Evolutionary conservation across 208 protist genomes (phyloP), one percentile per base, ranked within the genome.

Genomic region (Trypanosoma avium): DNA sequence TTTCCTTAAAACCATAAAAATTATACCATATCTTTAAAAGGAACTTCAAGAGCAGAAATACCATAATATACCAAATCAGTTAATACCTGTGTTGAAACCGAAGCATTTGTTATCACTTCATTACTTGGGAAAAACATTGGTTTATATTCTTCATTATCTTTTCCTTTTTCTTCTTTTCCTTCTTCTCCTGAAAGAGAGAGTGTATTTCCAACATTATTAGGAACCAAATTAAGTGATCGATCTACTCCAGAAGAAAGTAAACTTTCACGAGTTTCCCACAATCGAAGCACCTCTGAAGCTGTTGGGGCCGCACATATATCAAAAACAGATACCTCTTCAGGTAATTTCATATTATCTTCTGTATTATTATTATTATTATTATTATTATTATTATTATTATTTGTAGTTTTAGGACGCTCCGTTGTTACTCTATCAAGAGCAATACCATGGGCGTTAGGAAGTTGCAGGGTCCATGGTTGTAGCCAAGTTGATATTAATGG

Each of bases 281-380:
- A 66, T 29, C 67, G 60, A 26, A 88, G 76, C 32, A 92, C 63
- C 50, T 92, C 85, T 45, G 65, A 48, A 33, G 79, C 67, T 0
- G 85, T 78, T 5, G 68, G 30, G 2, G 81, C 68, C 4, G 77
- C 69, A 43, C 85, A 92, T 32, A 92, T 79, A n/a, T 92, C 85
- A 47, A 86, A 59, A 13, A 70, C 27, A 12, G 61, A 66, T n/a
- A 70, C 52, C 7, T 69, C 15, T 74, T 35, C 56, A 65, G 19
- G 21, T 15, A 33, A 13, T 33, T 55, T 64, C 43, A 60, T 30
- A 22, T 40, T 22, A 3, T 53, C 47, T n/a, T 61, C 58, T n/a
- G n/a, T n/a, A n/a, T n/a, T n/a, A n/a, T n/a, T n/a, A n/a, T n/a
- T n/a, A n/a, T n/a, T n/a, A n/a, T n/a, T n/a, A n/a, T n/a, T n/a